Conservation (phyloP, 2,329 filamentous ascomycete genomes). For the Hypomyces perniciosus region DNA sequence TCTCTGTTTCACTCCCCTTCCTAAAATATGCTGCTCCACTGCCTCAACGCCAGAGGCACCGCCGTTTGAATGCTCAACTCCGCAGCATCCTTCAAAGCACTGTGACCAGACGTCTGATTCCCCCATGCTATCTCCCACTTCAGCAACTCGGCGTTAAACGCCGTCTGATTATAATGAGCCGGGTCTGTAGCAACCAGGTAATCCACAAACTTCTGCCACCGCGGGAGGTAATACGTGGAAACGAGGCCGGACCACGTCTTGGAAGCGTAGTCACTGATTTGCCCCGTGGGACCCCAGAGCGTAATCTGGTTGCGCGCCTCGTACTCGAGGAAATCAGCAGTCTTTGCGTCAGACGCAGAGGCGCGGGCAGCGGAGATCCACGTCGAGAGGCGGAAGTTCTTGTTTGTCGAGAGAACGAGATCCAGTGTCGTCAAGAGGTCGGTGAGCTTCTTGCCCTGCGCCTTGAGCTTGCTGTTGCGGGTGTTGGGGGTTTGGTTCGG, state of each 20-base stretch:
- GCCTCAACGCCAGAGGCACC: background rate
- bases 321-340: constrained; percentile 35
- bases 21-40: constrained; percentile 1
- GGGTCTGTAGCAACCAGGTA: constrained; percentile 18
- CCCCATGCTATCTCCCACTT: constrained; percentile 5
- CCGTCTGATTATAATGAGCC: constrained; percentile 6
- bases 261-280: constrained; percentile 45
- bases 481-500: constrained; percentile 20
- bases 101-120: background rate
- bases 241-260: constrained; percentile 45
- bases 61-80: background rate
- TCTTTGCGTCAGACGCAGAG: constrained; percentile 20
- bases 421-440: constrained; percentile 34
- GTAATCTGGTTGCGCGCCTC: constrained; percentile 46
- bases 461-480: constrained; percentile 18
- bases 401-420: constrained; percentile 33
- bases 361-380: constrained; percentile 37
- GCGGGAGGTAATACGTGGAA: constrained; percentile 37
- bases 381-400: constrained; percentile 34
- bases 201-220: constrained; percentile 41
- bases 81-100: background rate
- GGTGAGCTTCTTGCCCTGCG: constrained; percentile 25
- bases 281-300: constrained; percentile 41
- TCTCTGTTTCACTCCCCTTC: background rate
- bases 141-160: constrained; percentile 7